These are phyloP conservation scores for Cladorrhinum sp. DNA, from an alignment of 2,329 filamentous ascomycete genomes.

Conservation along the genomic window DNA sequence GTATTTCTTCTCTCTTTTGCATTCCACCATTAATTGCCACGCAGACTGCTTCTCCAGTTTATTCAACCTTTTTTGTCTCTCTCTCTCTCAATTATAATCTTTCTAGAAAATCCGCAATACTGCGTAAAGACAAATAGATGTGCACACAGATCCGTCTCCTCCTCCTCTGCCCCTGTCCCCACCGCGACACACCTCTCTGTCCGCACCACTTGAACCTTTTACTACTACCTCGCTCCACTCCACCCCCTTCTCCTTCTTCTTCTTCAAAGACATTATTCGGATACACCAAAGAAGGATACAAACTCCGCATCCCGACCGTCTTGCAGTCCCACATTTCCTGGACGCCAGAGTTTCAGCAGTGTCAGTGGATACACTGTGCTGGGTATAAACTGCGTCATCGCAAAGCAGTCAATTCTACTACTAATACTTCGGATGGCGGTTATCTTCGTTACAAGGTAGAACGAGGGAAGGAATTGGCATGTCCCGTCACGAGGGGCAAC, in stretches of 20 bases:
- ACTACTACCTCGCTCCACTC: too few relatives aligned
- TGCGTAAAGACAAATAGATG: too few relatives aligned
- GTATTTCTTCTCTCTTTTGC: too few relatives aligned
- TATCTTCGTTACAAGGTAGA: not conserved
- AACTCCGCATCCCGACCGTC: not conserved
- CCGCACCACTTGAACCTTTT: not conserved
- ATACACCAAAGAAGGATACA: not conserved
- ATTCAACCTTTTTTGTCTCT: too few relatives aligned
- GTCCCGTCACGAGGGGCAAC: not conserved
- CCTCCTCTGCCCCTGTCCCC: not conserved
- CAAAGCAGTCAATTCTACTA: too few relatives aligned
- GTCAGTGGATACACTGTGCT: not conserved
- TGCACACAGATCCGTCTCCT: not conserved
- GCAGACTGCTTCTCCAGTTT: too few relatives aligned
- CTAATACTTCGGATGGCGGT: too few relatives aligned
- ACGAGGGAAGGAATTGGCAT: not conserved
- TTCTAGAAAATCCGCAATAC: too few relatives aligned
- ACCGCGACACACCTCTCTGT: not conserved
- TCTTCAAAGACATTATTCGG: not conserved
- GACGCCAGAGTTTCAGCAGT: not conserved
- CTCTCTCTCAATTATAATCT: too few relatives aligned
- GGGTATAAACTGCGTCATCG: not conserved
- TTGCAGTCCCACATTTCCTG: not conserved
- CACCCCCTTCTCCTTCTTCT: too few relatives aligned
- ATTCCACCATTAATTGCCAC: too few relatives aligned